phyloP scores from a whole-genome alignment of 2,329 filamentous ascomycete species.

The Ceratocystis diversiconidia region DNA sequence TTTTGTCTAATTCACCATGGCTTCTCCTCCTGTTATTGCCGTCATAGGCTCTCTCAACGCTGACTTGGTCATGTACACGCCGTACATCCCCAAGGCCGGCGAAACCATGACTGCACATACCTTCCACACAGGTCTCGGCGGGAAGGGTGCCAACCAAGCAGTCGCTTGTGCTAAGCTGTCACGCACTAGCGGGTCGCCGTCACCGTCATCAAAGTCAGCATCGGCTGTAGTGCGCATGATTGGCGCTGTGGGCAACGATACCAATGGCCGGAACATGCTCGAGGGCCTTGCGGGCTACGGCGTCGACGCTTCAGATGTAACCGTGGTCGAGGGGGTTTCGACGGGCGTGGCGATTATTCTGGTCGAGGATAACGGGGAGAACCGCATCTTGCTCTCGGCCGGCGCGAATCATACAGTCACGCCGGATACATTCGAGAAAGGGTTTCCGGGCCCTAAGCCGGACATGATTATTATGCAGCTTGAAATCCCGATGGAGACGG shows the following conservation, averaged over 20 bases:
- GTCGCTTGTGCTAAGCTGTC: constrained; percentile 49
- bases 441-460: constrained; percentile 29
- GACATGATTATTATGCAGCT: constrained; percentile 46
- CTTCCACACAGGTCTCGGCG: constrained; percentile 34
- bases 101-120: constrained; percentile 55
- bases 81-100: constrained; percentile 51
- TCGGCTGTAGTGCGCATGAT: constrained; percentile 36
- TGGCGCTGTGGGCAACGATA: constrained; percentile 41
- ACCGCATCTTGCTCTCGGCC: constrained; percentile 42
- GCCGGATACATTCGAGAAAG: constrained; percentile 3
- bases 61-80: constrained; percentile 55
- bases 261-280: constrained; percentile 27
- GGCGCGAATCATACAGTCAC: constrained; percentile 34
- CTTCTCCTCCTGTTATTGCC: constrained; percentile 34
- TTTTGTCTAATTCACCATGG: not conserved
- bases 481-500: constrained; percentile 41
- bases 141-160: constrained; percentile 65
- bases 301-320: constrained; percentile 33
- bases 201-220: not conserved
- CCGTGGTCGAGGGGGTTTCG: constrained; percentile 26
- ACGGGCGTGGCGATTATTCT: constrained; percentile 46
- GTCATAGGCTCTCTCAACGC: constrained; percentile 61
- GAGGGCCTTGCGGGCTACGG: constrained; percentile 33
- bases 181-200: constrained; percentile 19
- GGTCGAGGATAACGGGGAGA: constrained; percentile 43